Conservation (phyloP, 2,329 filamentous ascomycete genomes). For the Magnaporthiopsis rhizophila region DNA sequence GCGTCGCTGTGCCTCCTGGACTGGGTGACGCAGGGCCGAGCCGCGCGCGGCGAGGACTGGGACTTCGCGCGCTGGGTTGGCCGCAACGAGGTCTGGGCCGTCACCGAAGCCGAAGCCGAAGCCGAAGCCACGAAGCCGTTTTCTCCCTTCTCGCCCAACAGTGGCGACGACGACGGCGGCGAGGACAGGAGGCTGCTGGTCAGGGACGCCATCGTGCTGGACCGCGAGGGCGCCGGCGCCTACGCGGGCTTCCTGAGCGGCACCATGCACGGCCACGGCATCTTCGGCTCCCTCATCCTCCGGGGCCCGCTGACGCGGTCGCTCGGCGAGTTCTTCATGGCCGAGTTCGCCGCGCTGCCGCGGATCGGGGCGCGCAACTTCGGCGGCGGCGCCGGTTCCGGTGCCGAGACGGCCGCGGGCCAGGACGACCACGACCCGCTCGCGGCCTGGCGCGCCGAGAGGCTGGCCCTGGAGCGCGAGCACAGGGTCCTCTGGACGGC, state of each 20-base stretch:
- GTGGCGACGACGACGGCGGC: not conserved
- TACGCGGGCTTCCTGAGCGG: constrained; percentile 35
- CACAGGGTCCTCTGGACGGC: constrained; percentile 72
- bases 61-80: constrained; percentile 71
- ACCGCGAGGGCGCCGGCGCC: constrained; percentile 37
- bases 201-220: constrained; percentile 76
- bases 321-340: constrained; percentile 66
- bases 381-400: constrained; percentile 26
- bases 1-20: constrained; percentile 75
- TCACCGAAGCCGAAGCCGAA: constrained; percentile 12
- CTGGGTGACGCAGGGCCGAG: constrained; percentile 87
- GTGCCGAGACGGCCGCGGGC: constrained; percentile 32
- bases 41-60: constrained; percentile 84
- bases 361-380: constrained; percentile 80
- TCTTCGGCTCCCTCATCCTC: constrained; percentile 81
- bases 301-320: constrained; percentile 61
- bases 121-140: not conserved
- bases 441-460: constrained; percentile 45
- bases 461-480: constrained; percentile 50
- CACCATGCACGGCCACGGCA: constrained; percentile 66
- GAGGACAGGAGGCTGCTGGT: constrained; percentile 50
- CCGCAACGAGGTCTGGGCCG: constrained; percentile 77
- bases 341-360: constrained; percentile 70
- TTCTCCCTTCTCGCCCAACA: constrained; percentile 10
- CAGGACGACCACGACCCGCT: constrained; percentile 25